These are phyloP conservation scores for Xylaria multiplex DNA, from an alignment of 2,329 filamentous ascomycete species.

Conservation along the genomic window DNA sequence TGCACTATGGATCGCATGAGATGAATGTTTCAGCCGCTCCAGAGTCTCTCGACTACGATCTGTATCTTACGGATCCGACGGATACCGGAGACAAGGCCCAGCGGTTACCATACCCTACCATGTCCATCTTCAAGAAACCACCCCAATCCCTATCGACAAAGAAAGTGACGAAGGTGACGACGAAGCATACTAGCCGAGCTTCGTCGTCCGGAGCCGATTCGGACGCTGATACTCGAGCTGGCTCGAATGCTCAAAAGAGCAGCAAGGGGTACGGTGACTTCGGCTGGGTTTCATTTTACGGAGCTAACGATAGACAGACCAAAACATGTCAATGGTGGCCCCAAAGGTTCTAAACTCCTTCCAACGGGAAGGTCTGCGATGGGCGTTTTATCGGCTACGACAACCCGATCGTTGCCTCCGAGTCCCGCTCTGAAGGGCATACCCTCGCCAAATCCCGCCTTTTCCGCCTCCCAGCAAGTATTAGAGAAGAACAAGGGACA, in stretches of 20 bases:
- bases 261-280: constrained; percentile 55
- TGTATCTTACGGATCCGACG: constrained; percentile 65
- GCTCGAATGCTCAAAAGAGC: constrained; percentile 48
- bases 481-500: constrained; percentile 65
- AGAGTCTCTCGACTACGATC: constrained; percentile 62
- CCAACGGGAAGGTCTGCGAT: constrained; percentile 53
- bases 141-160: constrained; percentile 36
- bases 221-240: constrained; percentile 44
- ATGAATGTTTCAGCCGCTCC: constrained; percentile 58
- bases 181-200: constrained; percentile 49
- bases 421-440: constrained; percentile 67
- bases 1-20: constrained; percentile 63
- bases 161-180: constrained; percentile 46
- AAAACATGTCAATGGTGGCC: constrained; percentile 50
- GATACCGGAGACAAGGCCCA: constrained; percentile 58
- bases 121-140: constrained; percentile 60
- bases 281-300: constrained; percentile 37
- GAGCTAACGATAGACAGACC: constrained; percentile 51
- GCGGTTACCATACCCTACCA: constrained; percentile 60
- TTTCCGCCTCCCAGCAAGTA: constrained; percentile 62
- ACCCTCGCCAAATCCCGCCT: constrained; percentile 63
- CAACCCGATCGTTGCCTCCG: constrained; percentile 59
- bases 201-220: constrained; percentile 55
- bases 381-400: constrained; percentile 55
- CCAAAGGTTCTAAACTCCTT: constrained; percentile 45